Percentiles rank a stretch among this genome's conserved stretches.
Conservation (phyloP, 371 early-diverging fungal genomes). For the Mucor racemosus region DNA sequence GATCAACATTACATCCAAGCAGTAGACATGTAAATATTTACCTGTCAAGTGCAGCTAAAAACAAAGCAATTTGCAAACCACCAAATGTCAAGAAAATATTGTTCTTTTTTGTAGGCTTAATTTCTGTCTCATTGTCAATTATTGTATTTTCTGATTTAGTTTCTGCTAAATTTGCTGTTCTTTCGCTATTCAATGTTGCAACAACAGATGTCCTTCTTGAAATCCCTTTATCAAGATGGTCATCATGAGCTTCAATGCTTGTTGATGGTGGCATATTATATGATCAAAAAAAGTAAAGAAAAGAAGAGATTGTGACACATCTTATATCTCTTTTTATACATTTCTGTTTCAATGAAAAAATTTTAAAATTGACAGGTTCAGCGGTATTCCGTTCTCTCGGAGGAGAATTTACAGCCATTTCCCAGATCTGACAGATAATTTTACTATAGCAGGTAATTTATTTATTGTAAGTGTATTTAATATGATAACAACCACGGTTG, state of each 20-base stretch:
- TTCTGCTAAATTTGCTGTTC: background rate
- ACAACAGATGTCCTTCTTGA: constrained; percentile 10
- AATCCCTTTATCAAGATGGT: background rate
- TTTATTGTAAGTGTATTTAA: too few relatives aligned
- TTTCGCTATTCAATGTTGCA: constrained; percentile 2
- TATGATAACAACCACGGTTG: too few relatives aligned
- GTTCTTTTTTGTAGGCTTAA: constrained; percentile 1
- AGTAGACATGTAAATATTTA: constrained; percentile 18
- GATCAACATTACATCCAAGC: constrained; percentile 1
- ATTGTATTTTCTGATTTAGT: background rate
- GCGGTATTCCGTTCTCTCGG: background rate
- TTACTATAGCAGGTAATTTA: too few relatives aligned
- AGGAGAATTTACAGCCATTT: background rate
- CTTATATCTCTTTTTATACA: background rate
- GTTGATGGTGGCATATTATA: background rate
- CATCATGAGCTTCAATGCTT: background rate
- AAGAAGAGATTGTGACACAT: background rate
- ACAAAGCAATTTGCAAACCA: constrained; percentile 64
- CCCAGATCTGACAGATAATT: too few relatives aligned
- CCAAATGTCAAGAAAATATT: constrained; percentile 37
- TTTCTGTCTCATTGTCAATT: background rate
- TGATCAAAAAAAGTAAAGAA: background rate
- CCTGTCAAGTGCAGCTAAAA: constrained; percentile 80
- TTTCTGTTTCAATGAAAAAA: constrained; percentile 5
- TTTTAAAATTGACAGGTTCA: constrained; percentile 4